A percentile compares a stretch with the other conserved stretches of the same genome.
Conservation (phyloP, 2,329 filamentous ascomycete genomes). For the Pseudomassariella vexata region DNA sequence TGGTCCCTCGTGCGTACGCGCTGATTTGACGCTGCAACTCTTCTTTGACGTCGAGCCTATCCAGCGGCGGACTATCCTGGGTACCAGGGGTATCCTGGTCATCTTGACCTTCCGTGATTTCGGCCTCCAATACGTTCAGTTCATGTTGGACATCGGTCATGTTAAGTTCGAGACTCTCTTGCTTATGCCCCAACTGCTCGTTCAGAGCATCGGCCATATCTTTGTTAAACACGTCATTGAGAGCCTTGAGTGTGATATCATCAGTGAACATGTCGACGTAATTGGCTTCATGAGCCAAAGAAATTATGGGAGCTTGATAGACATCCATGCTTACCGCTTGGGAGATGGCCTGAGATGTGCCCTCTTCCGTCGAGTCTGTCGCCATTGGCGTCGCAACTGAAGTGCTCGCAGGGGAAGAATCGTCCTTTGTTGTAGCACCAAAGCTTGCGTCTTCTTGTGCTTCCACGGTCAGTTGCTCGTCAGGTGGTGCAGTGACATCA, state of each 20-base stretch:
- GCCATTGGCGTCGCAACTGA: slow-evolving; percentile 1
- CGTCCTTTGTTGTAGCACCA: slow-evolving; percentile 9
- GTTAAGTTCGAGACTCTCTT: too few species aligned
- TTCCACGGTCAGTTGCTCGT: slow-evolving; percentile 27
- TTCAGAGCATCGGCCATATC: too few species aligned
- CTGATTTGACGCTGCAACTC: slow-evolving; percentile 25
- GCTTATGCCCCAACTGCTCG: too few species aligned
- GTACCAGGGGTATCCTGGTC: slow-evolving; percentile 18
- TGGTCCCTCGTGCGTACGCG: slow-evolving; percentile 51
- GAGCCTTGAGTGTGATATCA: too few species aligned
- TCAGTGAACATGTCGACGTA: too few species aligned
- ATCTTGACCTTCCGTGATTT: slow-evolving; percentile 28
- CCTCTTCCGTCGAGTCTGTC: slow-evolving; percentile 3
- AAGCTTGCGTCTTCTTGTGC: slow-evolving; percentile 13
- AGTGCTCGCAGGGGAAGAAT: slow-evolving; percentile 8
- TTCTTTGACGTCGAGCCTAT: slow-evolving; percentile 13
- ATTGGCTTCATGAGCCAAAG: too few species aligned
- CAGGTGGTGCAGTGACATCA: slow-evolving; percentile 39
- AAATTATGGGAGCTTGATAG: too few species aligned
- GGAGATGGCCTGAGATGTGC: slow-evolving; percentile 1
- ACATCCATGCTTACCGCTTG: slow-evolving; percentile 7
- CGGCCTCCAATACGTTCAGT: slow-evolving; percentile 28
- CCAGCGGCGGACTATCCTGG: not conserved
- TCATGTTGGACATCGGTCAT: slow-evolving; percentile 28
- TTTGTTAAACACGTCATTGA: too few species aligned